Evolutionary conservation across 352 stramenopile species (phyloP).

Genomic region (Globisporangium iwayamae): DNA sequence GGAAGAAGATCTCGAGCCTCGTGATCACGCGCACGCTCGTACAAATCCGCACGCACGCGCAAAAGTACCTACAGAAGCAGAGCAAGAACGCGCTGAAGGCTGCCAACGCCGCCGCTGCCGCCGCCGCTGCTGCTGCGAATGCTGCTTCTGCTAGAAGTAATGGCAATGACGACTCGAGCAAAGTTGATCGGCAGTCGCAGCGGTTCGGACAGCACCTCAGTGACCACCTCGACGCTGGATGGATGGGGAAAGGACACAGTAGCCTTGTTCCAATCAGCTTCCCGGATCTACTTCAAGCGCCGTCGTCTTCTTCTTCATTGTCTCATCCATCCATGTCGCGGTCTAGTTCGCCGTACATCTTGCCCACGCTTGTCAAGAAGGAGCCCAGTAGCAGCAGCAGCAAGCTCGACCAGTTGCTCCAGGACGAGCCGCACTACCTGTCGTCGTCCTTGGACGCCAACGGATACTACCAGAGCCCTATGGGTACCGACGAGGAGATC

Average conservation of each 20-base stretch:
- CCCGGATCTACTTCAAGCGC: slow-evolving; percentile 3
- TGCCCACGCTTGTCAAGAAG: slow-evolving; percentile 8
- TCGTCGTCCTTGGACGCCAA: slow-evolving; percentile 23
- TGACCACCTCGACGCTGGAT: slow-evolving; percentile 10
- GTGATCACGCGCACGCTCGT: slow-evolving; percentile 84
- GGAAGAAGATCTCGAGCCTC: slow-evolving; percentile 88
- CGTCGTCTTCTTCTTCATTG: neutral
- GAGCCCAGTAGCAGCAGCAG: slow-evolving; percentile 4
- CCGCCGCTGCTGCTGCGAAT: slow-evolving; percentile 8
- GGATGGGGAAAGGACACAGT: neutral
- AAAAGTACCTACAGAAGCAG: slow-evolving; percentile 95
- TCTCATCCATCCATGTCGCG: slow-evolving; percentile 10
- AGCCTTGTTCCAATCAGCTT: slow-evolving; percentile 9
- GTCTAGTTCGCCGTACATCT: slow-evolving; percentile 15
- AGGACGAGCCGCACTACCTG: slow-evolving; percentile 37
- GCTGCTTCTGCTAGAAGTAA: neutral
- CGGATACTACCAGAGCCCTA: slow-evolving; percentile 50
- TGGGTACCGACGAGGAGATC: slow-evolving; percentile 47
- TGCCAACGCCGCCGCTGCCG: slow-evolving; percentile 22
- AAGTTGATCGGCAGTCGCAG: neutral
- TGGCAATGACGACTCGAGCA: neutral
- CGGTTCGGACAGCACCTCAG: slow-evolving; percentile 7
- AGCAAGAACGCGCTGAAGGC: slow-evolving; percentile 51
- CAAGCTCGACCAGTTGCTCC: slow-evolving; percentile 56
- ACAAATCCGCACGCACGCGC: slow-evolving; percentile 96